These are phyloP conservation scores for Psilocybe tampanensis DNA, from an alignment of 768 basidiomycete genomes.

Conservation along the genomic window DNA sequence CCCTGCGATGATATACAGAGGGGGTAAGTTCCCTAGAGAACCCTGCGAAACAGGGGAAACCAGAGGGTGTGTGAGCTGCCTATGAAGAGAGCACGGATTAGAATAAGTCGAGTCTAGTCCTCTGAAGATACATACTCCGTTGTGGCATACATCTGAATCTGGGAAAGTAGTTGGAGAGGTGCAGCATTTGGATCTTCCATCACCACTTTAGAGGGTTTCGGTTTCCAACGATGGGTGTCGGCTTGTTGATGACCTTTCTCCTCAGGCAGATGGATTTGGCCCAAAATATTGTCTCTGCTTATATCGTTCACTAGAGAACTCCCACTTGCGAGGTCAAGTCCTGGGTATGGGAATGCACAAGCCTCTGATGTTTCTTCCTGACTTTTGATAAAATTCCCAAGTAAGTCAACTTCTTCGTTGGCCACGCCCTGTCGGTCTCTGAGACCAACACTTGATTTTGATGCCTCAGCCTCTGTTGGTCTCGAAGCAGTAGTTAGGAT, in stretches of 20 bases:
- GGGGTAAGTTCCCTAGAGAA: slow-evolving; percentile 75
- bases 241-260: not conserved
- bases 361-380: slow-evolving; percentile 34
- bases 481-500: slow-evolving; percentile 38
- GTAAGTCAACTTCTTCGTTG: slow-evolving; percentile 10
- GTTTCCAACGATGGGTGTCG: slow-evolving; percentile 23
- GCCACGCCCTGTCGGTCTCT: slow-evolving; percentile 21
- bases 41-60: slow-evolving; percentile 75
- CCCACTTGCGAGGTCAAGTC: not conserved
- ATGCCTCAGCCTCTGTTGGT: slow-evolving; percentile 52
- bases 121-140: slow-evolving; percentile 52
- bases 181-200: slow-evolving; percentile 47
- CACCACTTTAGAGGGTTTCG: slow-evolving; percentile 57
- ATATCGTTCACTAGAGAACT: not conserved
- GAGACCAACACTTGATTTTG: slow-evolving; percentile 36
- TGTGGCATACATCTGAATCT: slow-evolving; percentile 79
- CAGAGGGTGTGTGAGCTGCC: slow-evolving; percentile 66
- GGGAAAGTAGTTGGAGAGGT: slow-evolving; percentile 54
- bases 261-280: not conserved
- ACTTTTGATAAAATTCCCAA: slow-evolving; percentile 21
- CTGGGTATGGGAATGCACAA: not conserved
- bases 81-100: slow-evolving; percentile 17
- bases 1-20: slow-evolving; percentile 72
- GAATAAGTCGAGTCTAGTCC: not conserved
- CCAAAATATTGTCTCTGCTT: not conserved